phyloP scores from a whole-genome alignment of 768 basidiomycete genomes.

The Kwoniella mangroviensis region DNA sequence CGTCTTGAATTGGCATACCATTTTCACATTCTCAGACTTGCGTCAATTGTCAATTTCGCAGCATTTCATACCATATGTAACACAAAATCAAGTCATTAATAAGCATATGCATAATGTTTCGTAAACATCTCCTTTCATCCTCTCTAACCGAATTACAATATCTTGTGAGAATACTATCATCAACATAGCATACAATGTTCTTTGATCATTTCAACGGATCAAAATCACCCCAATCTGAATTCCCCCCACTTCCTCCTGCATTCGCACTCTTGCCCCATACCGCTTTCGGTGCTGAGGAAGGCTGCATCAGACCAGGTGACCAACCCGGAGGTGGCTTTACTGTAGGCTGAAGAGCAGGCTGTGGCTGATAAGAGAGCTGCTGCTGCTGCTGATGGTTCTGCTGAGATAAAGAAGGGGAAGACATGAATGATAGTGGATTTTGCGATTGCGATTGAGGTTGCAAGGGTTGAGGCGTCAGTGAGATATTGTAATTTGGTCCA shows the following conservation, averaged over 20 bases:
- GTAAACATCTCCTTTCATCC: neutral
- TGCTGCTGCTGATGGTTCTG: neutral
- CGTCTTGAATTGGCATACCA: neutral
- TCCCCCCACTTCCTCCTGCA: constrained; percentile 20
- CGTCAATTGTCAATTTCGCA: too few relatives aligned
- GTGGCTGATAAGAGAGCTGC: neutral
- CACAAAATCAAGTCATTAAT: neutral
- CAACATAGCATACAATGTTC: neutral
- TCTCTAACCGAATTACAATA: too few relatives aligned
- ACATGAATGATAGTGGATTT: constrained; percentile 27
- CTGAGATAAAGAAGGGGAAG: constrained; percentile 11
- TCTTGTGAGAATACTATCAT: too few relatives aligned
- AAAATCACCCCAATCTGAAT: constrained; percentile 54
- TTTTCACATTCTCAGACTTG: neutral
- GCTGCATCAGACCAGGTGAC: constrained; percentile 50
- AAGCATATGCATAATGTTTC: neutral
- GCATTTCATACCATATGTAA: neutral
- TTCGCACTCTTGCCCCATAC: constrained; percentile 23
- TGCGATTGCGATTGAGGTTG: constrained; percentile 10
- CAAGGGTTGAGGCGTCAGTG: constrained; percentile 44
- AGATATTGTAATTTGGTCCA: constrained; percentile 54
- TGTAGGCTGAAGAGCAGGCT: constrained; percentile 11
- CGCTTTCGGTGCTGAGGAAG: constrained; percentile 40
- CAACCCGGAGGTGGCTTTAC: constrained; percentile 49
- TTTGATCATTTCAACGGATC: constrained; percentile 52